Percentiles rank a stretch among this genome's conserved stretches.
These are phyloP conservation scores for Rusavskia elegans DNA, from an alignment of 495 filamentous ascomycete species.

Conservation along the genomic window DNA sequence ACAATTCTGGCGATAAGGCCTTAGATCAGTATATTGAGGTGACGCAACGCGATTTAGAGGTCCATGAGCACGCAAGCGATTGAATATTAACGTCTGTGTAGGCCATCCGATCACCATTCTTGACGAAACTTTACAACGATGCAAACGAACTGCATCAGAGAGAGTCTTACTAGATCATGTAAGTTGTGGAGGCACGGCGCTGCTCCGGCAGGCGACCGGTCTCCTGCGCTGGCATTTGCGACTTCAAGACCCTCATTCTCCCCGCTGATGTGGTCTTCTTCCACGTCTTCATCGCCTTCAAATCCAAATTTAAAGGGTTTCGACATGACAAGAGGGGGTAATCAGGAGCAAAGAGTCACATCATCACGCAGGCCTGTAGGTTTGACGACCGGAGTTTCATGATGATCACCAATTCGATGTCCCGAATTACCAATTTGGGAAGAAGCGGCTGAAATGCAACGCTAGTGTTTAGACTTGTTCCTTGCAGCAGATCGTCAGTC, in stretches of 20 bases:
- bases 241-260: constrained; percentile 3
- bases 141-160: no score
- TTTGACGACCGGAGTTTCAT: not conserved
- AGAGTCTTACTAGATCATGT: no score
- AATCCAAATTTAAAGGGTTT: constrained; percentile 64
- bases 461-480: no score
- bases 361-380: not conserved
- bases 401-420: not conserved
- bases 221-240: not conserved
- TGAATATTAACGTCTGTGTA: no score
- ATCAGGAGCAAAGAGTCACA: not conserved
- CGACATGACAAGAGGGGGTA: constrained; percentile 8
- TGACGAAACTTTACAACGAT: no score
- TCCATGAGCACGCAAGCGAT: no score
- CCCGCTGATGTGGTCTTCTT: constrained; percentile 18
- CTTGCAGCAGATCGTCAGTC: no score
- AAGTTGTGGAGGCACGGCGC: no score
- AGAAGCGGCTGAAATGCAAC: not conserved
- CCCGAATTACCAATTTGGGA: not conserved
- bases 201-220: not conserved
- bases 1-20: no score
- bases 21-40: no score
- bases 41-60: no score
- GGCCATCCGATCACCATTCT: no score
- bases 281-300: constrained; percentile 63